A percentile compares a stretch with the other conserved stretches of the same genome.
These are phyloP conservation scores for Wakefieldia striispora DNA, from an alignment of 768 basidiomycete genomes.

Conservation along the genomic window DNA sequence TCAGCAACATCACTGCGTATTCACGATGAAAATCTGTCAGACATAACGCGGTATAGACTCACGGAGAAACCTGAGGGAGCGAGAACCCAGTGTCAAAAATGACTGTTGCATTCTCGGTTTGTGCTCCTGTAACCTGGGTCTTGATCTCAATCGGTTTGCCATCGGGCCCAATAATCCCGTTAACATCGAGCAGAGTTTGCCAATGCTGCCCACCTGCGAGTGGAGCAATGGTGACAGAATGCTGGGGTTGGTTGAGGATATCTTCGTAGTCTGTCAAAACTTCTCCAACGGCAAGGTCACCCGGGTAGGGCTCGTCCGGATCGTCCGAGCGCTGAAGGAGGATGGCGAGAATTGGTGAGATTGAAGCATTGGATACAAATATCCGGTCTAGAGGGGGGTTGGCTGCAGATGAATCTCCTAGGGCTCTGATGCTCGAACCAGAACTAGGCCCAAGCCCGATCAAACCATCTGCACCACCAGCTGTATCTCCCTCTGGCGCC, in stretches of 20 bases:
- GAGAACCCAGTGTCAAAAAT: constrained; percentile 73
- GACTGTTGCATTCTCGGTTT: constrained; percentile 50
- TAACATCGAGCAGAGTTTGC: constrained; percentile 57
- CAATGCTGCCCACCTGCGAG: constrained; percentile 55
- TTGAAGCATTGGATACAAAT: constrained; percentile 55
- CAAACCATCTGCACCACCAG: constrained; percentile 31
- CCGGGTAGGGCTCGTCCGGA: constrained; percentile 49
- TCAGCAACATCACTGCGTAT: constrained; percentile 48
- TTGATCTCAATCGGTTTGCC: constrained; percentile 46
- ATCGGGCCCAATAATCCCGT: constrained; percentile 63
- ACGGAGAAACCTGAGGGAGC: constrained; percentile 60
- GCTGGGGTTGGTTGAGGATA: constrained; percentile 49
- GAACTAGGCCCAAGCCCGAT: constrained; percentile 62
- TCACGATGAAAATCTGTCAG: constrained; percentile 12
- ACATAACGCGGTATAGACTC: constrained; percentile 11
- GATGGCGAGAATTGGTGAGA: constrained; percentile 61
- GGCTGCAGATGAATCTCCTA: constrained; percentile 37
- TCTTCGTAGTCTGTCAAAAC: constrained; percentile 46
- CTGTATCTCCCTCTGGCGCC: constrained; percentile 10
- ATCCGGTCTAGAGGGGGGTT: constrained; percentile 62
- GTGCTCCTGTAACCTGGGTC: constrained; percentile 44
- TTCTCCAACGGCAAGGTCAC: constrained; percentile 64
- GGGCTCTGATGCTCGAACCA: constrained; percentile 46
- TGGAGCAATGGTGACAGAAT: constrained; percentile 44
- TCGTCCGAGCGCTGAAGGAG: constrained; percentile 61